These are phyloP conservation scores for Alternaria sp. DNA, from an alignment of 2,329 filamentous ascomycete genomes.

Conservation along the genomic window DNA sequence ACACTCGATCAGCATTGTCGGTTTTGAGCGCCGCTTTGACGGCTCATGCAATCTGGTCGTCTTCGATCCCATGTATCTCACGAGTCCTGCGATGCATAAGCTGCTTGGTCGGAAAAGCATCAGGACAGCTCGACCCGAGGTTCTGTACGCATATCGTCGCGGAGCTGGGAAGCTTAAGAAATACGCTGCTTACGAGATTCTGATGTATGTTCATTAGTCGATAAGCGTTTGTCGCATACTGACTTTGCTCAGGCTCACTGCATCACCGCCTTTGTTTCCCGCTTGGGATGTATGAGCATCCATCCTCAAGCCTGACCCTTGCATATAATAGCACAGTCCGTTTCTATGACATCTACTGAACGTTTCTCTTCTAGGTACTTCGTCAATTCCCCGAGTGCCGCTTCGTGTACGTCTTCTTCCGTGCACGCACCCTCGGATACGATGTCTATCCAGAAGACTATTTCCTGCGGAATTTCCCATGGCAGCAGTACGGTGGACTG, in stretches of 20 bases:
- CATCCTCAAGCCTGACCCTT: slow-evolving; percentile 1
- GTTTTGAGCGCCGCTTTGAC: slow-evolving; percentile 72
- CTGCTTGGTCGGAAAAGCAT: slow-evolving; percentile 58
- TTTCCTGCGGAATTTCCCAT: slow-evolving; percentile 47
- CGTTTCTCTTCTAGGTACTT: slow-evolving; percentile 36
- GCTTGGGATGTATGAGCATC: slow-evolving; percentile 50
- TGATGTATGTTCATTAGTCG: slow-evolving; percentile 63
- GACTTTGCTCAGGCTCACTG: slow-evolving; percentile 40
- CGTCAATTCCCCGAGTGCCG: slow-evolving; percentile 46
- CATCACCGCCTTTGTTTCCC: slow-evolving; percentile 46
- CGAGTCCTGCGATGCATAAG: slow-evolving; percentile 67
- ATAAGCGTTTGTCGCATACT: not conserved
- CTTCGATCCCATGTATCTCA: slow-evolving; percentile 85
- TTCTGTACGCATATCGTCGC: slow-evolving; percentile 68
- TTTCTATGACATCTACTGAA: slow-evolving; percentile 30
- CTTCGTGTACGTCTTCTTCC: slow-evolving; percentile 48
- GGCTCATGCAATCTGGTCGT: slow-evolving; percentile 76
- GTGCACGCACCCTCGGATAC: slow-evolving; percentile 44
- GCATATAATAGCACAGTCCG: not conserved
- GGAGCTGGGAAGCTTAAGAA: slow-evolving; percentile 70
- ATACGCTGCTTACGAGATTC: slow-evolving; percentile 78
- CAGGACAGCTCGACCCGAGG: slow-evolving; percentile 64
- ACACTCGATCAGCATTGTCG: slow-evolving; percentile 89
- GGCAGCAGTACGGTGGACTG: slow-evolving; percentile 47
- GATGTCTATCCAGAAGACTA: slow-evolving; percentile 49